Percentiles rank a stretch among this genome's conserved stretches.
Conservation (phyloP, 768 basidiomycete genomes). For the Suillus alpinus region DNA sequence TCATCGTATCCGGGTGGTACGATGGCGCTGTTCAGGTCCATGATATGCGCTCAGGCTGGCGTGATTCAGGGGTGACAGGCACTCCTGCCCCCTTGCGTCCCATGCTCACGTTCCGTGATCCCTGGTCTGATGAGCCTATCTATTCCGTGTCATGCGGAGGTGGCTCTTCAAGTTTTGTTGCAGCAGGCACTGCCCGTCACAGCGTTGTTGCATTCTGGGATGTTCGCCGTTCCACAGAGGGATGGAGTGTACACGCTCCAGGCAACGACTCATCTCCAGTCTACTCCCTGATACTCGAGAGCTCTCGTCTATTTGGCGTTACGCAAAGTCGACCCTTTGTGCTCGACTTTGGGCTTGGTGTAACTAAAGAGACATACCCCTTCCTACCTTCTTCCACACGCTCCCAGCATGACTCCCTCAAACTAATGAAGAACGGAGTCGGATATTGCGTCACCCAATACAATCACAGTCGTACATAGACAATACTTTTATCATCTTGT, state of each 20-base stretch:
- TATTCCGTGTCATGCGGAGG: constrained; percentile 78
- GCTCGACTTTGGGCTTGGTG: constrained; percentile 73
- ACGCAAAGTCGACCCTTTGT: constrained; percentile 78
- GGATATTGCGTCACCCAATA: constrained; percentile 54
- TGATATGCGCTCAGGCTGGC: constrained; percentile 55
- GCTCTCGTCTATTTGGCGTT: constrained; percentile 74
- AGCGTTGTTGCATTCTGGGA: constrained; percentile 84
- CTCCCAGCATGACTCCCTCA: constrained; percentile 28
- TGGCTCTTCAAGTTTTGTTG: constrained; percentile 60
- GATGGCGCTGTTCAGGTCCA: constrained; percentile 72
- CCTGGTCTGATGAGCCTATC: constrained; percentile 68
- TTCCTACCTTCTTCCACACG: constrained; percentile 18
- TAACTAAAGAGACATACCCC: constrained; percentile 55
- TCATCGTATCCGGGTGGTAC: constrained; percentile 80
- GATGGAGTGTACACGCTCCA: constrained; percentile 81
- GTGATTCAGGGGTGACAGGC: constrained; percentile 13
- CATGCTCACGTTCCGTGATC: constrained; percentile 60
- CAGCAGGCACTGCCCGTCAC: constrained; percentile 76
- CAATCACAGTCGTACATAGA: constrained; percentile 28
- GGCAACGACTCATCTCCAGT: constrained; percentile 79
- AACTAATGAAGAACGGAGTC: constrained; percentile 34
- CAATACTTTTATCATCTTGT: background rate
- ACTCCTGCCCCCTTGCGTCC: constrained; percentile 46
- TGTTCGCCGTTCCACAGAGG: constrained; percentile 53
- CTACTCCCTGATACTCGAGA: constrained; percentile 70